Base-by-base conservation (phyloP, 768 basidiomycete species). In the Kwoniella dejecticola region DNA sequence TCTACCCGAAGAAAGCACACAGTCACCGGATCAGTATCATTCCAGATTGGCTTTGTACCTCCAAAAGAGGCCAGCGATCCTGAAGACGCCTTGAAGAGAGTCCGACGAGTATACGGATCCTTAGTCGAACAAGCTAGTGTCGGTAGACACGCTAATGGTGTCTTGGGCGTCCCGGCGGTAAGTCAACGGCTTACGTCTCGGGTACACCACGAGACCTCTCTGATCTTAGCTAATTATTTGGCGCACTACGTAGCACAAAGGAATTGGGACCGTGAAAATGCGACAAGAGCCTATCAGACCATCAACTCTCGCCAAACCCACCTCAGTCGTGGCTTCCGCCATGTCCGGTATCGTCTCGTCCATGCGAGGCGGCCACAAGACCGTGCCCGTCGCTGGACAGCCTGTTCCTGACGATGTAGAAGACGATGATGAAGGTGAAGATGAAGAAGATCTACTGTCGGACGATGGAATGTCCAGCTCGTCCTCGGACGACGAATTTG, bases 11-110 rank as follows among this genome's bases (percentile, higher is more conserved):
- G 86, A 0, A 82, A 83, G 19, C 80, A 82, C 0, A 75, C 68
- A 11, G 83, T 85, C 7, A 80, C 82, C 0, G 88, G 88, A 3
- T 81, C 81, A 19, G 81, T 88, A 7, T 81, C 82, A 46, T 76
- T 89, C 68, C 86, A 88, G 74, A 80, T 88, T 31, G 87, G 88
- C 12, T 85, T 87, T 67, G 77, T 86, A 10, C 47, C 61, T 19
- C 58, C 67, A 2, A 67, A 67, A 38, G 56, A 59, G 21, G 31
- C 57, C 33, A n/a, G 41, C 19, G 23, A 33, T 19, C 27, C 31
- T 17, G 67, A 60, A 29, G 83, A 84, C 29, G 71, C 82, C 0
- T 69, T 79, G 2, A 73, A 79, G 12, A 75, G 80, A n/a, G 78
- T 85, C 66, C 79, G 84, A 47, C 87, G 84, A 56, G 52, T 76